Percentiles rank a stretch among this genome's conserved stretches.
Evolutionary conservation across 495 filamentous ascomycete genomes (phyloP).

Genomic region (Cercophora scortea): DNA sequence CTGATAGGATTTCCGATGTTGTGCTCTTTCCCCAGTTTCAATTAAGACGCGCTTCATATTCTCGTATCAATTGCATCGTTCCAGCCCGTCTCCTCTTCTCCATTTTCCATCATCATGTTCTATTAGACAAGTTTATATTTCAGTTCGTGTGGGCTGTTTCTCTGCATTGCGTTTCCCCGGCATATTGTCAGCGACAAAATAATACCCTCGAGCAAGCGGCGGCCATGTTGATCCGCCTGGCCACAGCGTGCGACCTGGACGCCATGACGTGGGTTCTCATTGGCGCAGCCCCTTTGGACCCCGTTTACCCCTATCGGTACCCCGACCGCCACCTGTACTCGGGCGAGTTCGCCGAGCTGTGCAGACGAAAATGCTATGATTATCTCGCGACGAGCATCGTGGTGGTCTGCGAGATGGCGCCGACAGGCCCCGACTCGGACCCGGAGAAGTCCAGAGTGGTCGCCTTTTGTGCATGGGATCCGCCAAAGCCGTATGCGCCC

Average conservation of each 20-base stretch:
- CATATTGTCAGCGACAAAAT: too few relatives aligned
- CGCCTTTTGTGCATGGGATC: slow-evolving; percentile 22
- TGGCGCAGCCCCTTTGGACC: slow-evolving; percentile 22
- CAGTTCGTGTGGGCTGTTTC: too few relatives aligned
- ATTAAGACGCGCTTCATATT: too few relatives aligned
- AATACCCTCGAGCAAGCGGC: too few relatives aligned
- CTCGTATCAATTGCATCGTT: too few relatives aligned
- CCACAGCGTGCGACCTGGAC: slow-evolving; percentile 17
- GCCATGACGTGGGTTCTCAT: slow-evolving; percentile 19
- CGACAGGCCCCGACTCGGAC: neutral
- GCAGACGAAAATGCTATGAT: slow-evolving; percentile 16
- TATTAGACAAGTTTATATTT: too few relatives aligned
- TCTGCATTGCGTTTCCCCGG: too few relatives aligned
- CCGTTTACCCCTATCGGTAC: slow-evolving; percentile 28
- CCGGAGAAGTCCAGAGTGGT: slow-evolving; percentile 7
- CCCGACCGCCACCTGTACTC: slow-evolving; percentile 20
- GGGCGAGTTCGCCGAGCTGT: slow-evolving; percentile 16
- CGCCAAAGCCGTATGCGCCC: neutral
- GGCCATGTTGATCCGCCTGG: slow-evolving; percentile 8
- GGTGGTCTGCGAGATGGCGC: slow-evolving; percentile 21
- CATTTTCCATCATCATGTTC: too few relatives aligned
- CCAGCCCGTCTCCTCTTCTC: too few relatives aligned
- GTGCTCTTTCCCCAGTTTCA: too few relatives aligned
- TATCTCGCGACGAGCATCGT: slow-evolving; percentile 19
- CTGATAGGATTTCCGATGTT: too few relatives aligned